Base-by-base conservation (phyloP, 306 rosid genomes). In the Canavalia ensiformis region DNA sequence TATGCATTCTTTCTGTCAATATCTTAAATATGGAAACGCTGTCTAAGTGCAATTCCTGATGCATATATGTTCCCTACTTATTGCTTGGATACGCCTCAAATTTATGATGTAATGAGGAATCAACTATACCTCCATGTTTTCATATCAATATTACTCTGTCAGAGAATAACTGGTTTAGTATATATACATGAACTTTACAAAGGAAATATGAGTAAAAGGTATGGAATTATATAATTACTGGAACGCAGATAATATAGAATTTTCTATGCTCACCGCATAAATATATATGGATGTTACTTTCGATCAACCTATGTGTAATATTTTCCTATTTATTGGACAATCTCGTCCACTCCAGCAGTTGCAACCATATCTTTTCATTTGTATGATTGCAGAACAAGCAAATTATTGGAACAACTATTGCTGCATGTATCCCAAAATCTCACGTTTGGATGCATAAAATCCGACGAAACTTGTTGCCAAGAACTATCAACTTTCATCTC, bases 151-250 rank as follows among this genome's bases (percentile, higher is more conserved):
- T 5, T 72, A 67, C 29, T 2, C 25, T 54, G 37, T 54, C 41
- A 52, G 49, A 29, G 25, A 58, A 64, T 72, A 54, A 41, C 44
- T n/a, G 9, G 28, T 72, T 33, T 3, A 35, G 7, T 42, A 0
- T 33, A 41, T 74, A 41, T 71, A 64, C 82, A 70, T n/a, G 31
- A 52, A 54, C 34, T 68, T 63, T 66, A 52, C 75, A 69, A 12
- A 63, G 28, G 57, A 57, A 63, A 67, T 54, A 47, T 31, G 42
- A 1, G 49, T 69, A 45, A 52, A 62, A 42, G 57, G 49, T 34
- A 50, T 60, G 60, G 1, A 39, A 33, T 37, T 45, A 67, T 72
- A 35, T 49, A 33, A 54, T 34, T 73, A 41, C 60, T 7, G 8
- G 5, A 68, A 29, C 51, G 51, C 18, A 7, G 41, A 45, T 49